phyloP scores from a whole-genome alignment of 2,329 filamentous ascomycete genomes.

The Penicillium sp. region DNA sequence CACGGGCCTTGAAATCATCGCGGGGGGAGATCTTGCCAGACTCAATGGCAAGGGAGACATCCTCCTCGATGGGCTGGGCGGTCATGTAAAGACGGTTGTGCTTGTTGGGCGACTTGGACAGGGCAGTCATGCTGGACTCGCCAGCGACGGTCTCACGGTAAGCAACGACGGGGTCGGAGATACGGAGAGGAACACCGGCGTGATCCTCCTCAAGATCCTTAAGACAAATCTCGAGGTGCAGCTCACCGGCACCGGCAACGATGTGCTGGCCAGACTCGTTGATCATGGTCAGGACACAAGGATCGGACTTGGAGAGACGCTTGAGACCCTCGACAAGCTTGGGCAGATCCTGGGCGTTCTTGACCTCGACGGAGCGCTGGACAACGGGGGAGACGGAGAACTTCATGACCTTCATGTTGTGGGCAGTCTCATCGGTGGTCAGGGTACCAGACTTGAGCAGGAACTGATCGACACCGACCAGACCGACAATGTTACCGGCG shows the following conservation, averaged over 20 bases:
- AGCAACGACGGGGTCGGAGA: conserved; percentile 96
- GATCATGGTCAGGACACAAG: conserved; percentile 90
- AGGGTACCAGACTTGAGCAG: conserved; percentile 99
- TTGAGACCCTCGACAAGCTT: conserved; percentile 99
- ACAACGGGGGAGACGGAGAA: conserved; percentile 99
- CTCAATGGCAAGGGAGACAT: conserved; percentile 88
- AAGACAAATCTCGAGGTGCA: conserved; percentile 99
- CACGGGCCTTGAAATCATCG: conserved; percentile 98
- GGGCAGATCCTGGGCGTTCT: conserved; percentile 99
- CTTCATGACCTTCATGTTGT: conserved; percentile 99
- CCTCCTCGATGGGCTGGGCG: conserved; percentile 87
- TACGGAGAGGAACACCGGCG: conserved; percentile 93
- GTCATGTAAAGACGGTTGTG: conserved; percentile 99
- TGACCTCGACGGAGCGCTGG: conserved; percentile 97
- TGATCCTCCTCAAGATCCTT: conserved; percentile 99
- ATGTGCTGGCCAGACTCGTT: conserved; percentile 95
- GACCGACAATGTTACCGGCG: conserved; percentile 98
- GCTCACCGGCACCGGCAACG: conserved; percentile 97
- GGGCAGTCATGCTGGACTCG: conserved; percentile 87
- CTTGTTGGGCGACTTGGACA: conserved; percentile 99
- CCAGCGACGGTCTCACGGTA: conserved; percentile 93
- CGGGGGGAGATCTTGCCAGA: conserved; percentile 84
- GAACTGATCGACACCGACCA: conserved; percentile 99
- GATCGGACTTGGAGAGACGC: conserved; percentile 99
- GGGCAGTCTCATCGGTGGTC: conserved; percentile 91